Percentiles rank a stretch among this genome's conserved stretches.
Evolutionary conservation across 2,329 filamentous ascomycete genomes (phyloP).

Genomic region (Tetracladium maxilliforme): DNA sequence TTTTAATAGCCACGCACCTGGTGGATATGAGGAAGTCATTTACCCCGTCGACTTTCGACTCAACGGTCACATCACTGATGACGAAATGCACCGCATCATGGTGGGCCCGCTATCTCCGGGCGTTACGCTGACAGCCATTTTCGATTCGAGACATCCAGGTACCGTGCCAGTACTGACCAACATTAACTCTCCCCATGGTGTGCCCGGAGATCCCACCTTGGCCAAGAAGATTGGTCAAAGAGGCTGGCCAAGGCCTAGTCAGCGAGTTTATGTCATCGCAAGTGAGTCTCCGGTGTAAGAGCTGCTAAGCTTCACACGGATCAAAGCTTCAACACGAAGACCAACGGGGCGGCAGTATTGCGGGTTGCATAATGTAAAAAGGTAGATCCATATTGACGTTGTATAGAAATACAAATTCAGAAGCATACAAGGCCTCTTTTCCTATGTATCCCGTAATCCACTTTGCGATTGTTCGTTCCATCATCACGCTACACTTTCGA

Average conservation of each 20-base stretch:
- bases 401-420: too few species aligned
- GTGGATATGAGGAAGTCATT: conserved; percentile 72
- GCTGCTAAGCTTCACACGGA: too few species aligned
- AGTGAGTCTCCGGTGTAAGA: conserved; percentile 69
- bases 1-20: conserved; percentile 65
- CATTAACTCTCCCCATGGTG: conserved; percentile 54
- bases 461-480: too few species aligned
- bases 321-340: too few species aligned
- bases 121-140: conserved; percentile 62
- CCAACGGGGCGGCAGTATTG: too few species aligned
- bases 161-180: conserved; percentile 53
- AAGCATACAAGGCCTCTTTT: too few species aligned
- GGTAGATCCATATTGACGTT: too few species aligned
- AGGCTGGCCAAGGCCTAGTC: conserved; percentile 49
- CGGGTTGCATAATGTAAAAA: too few species aligned
- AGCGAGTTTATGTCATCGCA: conserved; percentile 40
- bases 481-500: too few species aligned
- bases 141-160: conserved; percentile 55
- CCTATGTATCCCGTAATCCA: too few species aligned
- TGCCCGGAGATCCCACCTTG: conserved; percentile 53
- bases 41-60: conserved; percentile 72
- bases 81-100: conserved; percentile 65
- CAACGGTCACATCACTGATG: conserved; percentile 63
- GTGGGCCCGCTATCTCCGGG: conserved; percentile 67
- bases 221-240: too few species aligned